These are phyloP conservation scores for Stagonosporopsis vannaccii DNA, from an alignment of 2,329 filamentous ascomycete genomes.

Conservation along the genomic window DNA sequence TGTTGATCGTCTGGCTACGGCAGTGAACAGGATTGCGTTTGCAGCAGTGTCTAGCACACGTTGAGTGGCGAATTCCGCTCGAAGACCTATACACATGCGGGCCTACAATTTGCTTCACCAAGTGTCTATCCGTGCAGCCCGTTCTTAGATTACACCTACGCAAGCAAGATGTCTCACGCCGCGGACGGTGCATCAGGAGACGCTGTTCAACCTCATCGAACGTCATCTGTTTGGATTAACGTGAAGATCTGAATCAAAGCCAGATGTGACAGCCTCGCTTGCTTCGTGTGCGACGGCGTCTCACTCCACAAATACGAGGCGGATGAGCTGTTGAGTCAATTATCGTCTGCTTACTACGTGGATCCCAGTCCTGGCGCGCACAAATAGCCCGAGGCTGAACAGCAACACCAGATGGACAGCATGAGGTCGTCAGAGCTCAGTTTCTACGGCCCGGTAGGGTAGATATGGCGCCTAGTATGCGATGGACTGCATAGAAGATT, in stretches of 20 bases:
- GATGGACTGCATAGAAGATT: conserved; percentile 16
- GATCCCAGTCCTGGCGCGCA: conserved; percentile 13
- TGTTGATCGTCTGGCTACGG: conserved; percentile 18
- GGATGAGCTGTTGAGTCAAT: conserved; percentile 24
- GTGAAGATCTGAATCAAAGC: conserved; percentile 17
- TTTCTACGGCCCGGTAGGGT: conserved; percentile 8
- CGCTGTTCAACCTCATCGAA: conserved; percentile 1
- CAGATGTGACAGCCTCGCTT: conserved; percentile 10
- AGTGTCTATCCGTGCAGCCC: background rate
- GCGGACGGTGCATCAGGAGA: conserved; percentile 8
- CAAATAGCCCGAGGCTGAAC: conserved; percentile 10
- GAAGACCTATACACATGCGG: background rate
- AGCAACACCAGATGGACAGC: conserved; percentile 6
- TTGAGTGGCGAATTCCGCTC: conserved; percentile 4
- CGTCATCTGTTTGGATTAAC: conserved; percentile 8
- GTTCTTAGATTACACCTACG: conserved; percentile 6
- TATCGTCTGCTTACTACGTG: conserved; percentile 25
- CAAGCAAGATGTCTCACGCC: conserved; percentile 7
- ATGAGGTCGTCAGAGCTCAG: conserved; percentile 17
- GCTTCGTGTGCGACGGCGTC: conserved; percentile 16
- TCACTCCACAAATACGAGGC: conserved; percentile 22
- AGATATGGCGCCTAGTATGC: conserved; percentile 4
- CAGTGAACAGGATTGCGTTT: conserved; percentile 13
- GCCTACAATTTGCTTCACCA: background rate
- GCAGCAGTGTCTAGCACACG: conserved; percentile 6